phyloP scores from a whole-genome alignment of 148 eudicot genomes.

The Nepenthes gracilis region DNA sequence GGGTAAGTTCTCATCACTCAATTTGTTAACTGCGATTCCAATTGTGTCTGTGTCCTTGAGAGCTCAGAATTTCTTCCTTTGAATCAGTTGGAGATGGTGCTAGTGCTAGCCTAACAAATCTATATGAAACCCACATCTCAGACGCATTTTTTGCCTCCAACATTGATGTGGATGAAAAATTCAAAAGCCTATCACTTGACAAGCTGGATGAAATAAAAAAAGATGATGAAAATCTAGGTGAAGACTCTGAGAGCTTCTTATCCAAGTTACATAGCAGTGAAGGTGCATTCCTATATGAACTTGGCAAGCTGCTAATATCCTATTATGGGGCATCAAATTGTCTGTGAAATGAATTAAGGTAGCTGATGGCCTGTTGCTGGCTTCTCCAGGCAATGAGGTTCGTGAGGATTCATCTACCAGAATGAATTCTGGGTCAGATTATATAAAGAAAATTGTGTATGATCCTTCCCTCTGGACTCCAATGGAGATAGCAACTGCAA shows the following conservation, averaged over 20 bases:
- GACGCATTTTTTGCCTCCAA: constrained; percentile 7
- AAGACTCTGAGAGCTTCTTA: constrained; percentile 30
- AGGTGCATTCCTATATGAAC: constrained; percentile 14
- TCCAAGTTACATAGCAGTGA: constrained; percentile 28
- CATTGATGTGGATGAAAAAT: constrained; percentile 17
- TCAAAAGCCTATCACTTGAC: constrained; percentile 22
- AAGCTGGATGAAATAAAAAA: constrained; percentile 17
- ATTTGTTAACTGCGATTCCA: no score
- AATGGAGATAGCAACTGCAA: constrained; percentile 70
- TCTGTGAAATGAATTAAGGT: neutral
- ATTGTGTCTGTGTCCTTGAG: no score
- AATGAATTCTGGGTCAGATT: constrained; percentile 14
- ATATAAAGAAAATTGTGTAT: constrained; percentile 17
- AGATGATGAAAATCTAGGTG: constrained; percentile 22
- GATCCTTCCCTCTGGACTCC: constrained; percentile 81
- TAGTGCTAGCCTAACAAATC: neutral
- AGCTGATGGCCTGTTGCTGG: constrained; percentile 1
- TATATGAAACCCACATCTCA: constrained; percentile 2
- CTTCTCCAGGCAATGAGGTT: constrained; percentile 17
- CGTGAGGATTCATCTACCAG: constrained; percentile 16
- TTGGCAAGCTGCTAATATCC: constrained; percentile 13
- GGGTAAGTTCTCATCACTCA: no score
- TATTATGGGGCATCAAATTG: constrained; percentile 5
- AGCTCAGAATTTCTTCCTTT: no score
- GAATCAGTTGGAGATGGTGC: no score